phyloP scores from a whole-genome alignment of 176 grass and related monocot genomes.

The Rhipidocladum racemiflorum region DNA sequence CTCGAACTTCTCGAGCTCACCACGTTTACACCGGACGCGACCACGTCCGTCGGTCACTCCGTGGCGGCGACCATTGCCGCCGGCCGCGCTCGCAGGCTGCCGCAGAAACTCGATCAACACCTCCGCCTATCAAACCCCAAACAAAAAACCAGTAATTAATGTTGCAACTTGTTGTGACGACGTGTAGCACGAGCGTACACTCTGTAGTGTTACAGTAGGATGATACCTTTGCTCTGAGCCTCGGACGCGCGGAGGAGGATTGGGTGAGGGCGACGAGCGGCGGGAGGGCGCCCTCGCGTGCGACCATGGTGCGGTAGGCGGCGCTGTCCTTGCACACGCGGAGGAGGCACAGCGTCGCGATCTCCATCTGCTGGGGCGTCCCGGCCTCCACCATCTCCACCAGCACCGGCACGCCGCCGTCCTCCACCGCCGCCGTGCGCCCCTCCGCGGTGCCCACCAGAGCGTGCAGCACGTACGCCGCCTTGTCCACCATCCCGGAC shows the following conservation, averaged over 20 bases:
- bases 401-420: slow-evolving; percentile 47
- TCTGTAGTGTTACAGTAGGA: too few species aligned
- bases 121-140: slow-evolving; percentile 34
- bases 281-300: slow-evolving; percentile 57
- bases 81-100: slow-evolving; percentile 10
- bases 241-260: slow-evolving; percentile 22
- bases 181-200: neutral
- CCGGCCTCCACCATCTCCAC: slow-evolving; percentile 61
- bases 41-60: neutral
- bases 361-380: slow-evolving; percentile 36
- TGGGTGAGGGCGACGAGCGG: slow-evolving; percentile 57
- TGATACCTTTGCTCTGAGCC: slow-evolving; percentile 41
- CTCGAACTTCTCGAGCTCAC: too few species aligned
- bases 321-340: slow-evolving; percentile 46
- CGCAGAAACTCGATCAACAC: slow-evolving; percentile 46
- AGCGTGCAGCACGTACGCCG: slow-evolving; percentile 47
- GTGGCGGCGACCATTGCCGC: neutral
- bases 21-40: neutral
- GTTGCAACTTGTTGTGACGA: neutral
- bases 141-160: slow-evolving; percentile 14
- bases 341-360: slow-evolving; percentile 39
- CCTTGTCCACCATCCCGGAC: slow-evolving; percentile 64
- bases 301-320: slow-evolving; percentile 43
- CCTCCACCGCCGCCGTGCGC: slow-evolving; percentile 29
- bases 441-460: slow-evolving; percentile 36